These are phyloP conservation scores for Phtheirospermum japonicum DNA, from an alignment of 257 asterid species.

Conservation along the genomic window DNA sequence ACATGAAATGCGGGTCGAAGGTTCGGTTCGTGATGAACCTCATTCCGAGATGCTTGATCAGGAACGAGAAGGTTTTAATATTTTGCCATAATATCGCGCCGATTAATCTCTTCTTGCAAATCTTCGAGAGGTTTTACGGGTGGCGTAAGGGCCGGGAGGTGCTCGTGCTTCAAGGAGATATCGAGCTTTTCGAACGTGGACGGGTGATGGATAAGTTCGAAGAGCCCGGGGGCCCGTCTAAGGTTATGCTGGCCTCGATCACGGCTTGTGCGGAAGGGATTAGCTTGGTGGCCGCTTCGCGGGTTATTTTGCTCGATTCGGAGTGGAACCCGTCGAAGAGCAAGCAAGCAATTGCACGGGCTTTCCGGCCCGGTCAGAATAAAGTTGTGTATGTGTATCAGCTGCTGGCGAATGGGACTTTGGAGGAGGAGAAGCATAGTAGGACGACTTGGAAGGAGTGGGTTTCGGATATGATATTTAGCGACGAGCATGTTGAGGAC, in stretches of 20 bases:
- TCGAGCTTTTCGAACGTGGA: conserved; percentile 91
- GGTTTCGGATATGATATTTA: conserved; percentile 98
- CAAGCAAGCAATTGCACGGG: conserved; percentile 94
- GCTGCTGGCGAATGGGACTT: conserved; percentile 77
- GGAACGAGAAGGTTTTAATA: conserved; percentile 73
- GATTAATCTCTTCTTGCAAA: conserved; percentile 70
- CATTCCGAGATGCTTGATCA: conserved; percentile 68
- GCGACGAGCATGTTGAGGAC: conserved; percentile 84
- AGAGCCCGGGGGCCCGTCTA: conserved; percentile 85
- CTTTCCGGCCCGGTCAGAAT: conserved; percentile 95
- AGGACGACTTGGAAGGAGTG: conserved; percentile 98
- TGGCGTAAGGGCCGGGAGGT: conserved; percentile 92
- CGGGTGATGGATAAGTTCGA: conserved; percentile 90
- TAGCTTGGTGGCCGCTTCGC: conserved; percentile 88
- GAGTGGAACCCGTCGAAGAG: conserved; percentile 99
- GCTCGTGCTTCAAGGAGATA: conserved; percentile 91
- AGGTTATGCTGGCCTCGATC: conserved; percentile 89
- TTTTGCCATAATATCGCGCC: conserved; percentile 98
- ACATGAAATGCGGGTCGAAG: conserved; percentile 77
- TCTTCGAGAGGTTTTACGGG: conserved; percentile 68
- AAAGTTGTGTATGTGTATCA: conserved; percentile 93
- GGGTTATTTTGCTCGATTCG: conserved; percentile 84
- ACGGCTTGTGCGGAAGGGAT: conserved; percentile 98
- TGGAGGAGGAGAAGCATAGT: conserved; percentile 87
- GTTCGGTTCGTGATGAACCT: conserved; percentile 92